phyloP scores from a whole-genome alignment of 371 early-diverging fungal genomes.

The Haplosporangium sp. region DNA sequence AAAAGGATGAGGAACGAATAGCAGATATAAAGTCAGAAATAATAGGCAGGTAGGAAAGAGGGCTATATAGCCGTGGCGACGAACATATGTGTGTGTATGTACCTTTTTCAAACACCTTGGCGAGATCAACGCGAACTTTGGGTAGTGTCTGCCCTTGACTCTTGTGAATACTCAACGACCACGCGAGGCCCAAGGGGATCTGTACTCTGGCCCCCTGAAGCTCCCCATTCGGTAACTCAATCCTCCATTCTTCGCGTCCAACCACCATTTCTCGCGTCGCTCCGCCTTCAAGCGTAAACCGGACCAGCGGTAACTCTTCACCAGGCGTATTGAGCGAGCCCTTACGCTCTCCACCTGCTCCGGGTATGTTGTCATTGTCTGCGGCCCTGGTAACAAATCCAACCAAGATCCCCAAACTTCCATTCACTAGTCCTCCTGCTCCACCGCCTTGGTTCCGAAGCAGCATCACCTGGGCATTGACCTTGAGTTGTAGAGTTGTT shows the following conservation, averaged over 20 bases:
- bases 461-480: constrained; percentile 71
- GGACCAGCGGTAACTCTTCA: constrained; percentile 29
- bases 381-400: constrained; percentile 33
- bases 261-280: constrained; percentile 17
- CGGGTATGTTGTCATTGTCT: constrained; percentile 15
- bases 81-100: neutral
- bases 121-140: constrained; percentile 50
- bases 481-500: constrained; percentile 58
- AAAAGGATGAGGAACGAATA: constrained; percentile 28
- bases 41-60: neutral
- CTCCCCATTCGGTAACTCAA: constrained; percentile 30
- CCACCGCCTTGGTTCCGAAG: constrained; percentile 54
- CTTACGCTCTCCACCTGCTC: constrained; percentile 15
- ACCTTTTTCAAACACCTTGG: constrained; percentile 48
- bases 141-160: constrained; percentile 62
- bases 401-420: constrained; percentile 64
- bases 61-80: neutral
- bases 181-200: constrained; percentile 71
- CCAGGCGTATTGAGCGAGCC: constrained; percentile 21
- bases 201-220: constrained; percentile 47
- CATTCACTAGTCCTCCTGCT: constrained; percentile 66
- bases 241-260: constrained; percentile 42
- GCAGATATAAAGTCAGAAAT: neutral
- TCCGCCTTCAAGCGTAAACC: constrained; percentile 31
- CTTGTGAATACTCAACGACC: constrained; percentile 76